Percentiles rank a stretch among this genome's conserved stretches.
phyloP scores from a whole-genome alignment of 1,139 yeast species.

The Yarrowia galli region DNA sequence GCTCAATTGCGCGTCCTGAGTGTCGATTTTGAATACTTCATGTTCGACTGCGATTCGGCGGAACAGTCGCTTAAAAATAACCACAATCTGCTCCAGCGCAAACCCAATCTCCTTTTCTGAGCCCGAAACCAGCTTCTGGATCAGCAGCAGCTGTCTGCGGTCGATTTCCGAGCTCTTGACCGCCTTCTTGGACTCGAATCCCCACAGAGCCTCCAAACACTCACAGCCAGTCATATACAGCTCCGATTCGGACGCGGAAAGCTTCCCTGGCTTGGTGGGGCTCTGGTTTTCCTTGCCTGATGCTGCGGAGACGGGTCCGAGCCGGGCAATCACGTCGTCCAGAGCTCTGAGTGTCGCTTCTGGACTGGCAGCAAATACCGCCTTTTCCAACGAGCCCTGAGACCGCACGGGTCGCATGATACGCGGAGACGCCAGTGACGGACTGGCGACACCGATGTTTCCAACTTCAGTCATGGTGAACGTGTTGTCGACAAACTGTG shows the following conservation, averaged over 20 bases:
- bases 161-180: slow-evolving; percentile 32
- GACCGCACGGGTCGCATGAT: slow-evolving; percentile 8
- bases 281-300: slow-evolving; percentile 34
- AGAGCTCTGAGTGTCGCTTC: slow-evolving; percentile 2
- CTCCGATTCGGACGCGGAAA: slow-evolving; percentile 10
- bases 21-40: slow-evolving; percentile 6
- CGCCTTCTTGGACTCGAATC: slow-evolving; percentile 15
- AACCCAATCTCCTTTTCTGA: slow-evolving; percentile 24
- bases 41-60: slow-evolving; percentile 21
- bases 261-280: slow-evolving; percentile 19
- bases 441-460: slow-evolving; percentile 12
- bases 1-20: slow-evolving; percentile 11
- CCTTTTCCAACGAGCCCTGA: slow-evolving; percentile 11
- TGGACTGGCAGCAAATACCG: slow-evolving; percentile 10
- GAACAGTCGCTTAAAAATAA: slow-evolving; percentile 15
- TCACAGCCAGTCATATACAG: slow-evolving; percentile 17
- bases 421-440: slow-evolving; percentile 19
- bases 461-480: slow-evolving; percentile 16
- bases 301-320: slow-evolving; percentile 7
- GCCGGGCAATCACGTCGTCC: slow-evolving; percentile 25
- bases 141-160: slow-evolving; percentile 18
- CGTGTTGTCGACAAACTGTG: neutral
- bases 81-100: slow-evolving; percentile 28
- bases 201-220: slow-evolving; percentile 30
- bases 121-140: slow-evolving; percentile 27